Evolutionary conservation across 768 basidiomycete species (phyloP).

Genomic region (Leccinum uliginosum): DNA sequence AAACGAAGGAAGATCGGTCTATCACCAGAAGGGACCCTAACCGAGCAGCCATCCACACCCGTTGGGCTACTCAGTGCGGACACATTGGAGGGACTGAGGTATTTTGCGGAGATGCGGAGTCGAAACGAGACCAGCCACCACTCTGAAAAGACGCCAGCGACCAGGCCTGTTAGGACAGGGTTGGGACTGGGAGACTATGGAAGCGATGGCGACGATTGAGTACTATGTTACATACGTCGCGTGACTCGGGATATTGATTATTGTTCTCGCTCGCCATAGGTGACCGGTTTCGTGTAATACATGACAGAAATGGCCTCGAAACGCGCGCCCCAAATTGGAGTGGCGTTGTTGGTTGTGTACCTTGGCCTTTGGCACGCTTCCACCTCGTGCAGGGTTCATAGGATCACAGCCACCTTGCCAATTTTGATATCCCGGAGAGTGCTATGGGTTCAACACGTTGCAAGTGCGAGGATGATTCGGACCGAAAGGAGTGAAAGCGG

Average conservation of each 20-base stretch:
- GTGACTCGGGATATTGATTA: conserved; percentile 5
- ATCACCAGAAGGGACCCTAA: conserved; percentile 24
- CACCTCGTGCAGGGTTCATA: conserved; percentile 21
- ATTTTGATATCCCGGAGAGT: neutral
- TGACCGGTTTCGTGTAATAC: neutral
- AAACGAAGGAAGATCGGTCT: conserved; percentile 35
- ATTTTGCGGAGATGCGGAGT: conserved; percentile 84
- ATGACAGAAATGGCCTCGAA: neutral
- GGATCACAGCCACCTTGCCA: conserved; percentile 21
- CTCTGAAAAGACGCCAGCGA: conserved; percentile 24
- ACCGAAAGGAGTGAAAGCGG: neutral
- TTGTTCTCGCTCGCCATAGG: neutral
- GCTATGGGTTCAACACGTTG: conserved; percentile 19
- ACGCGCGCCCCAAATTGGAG: neutral
- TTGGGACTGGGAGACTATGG: conserved; percentile 73
- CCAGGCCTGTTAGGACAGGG: conserved; percentile 35
- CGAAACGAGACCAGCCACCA: conserved; percentile 40
- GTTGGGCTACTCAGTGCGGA: conserved; percentile 74
- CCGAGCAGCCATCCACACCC: conserved; percentile 34
- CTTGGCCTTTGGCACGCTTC: conserved; percentile 22
- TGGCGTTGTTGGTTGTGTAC: conserved; percentile 14
- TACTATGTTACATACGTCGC: conserved; percentile 1
- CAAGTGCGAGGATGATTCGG: conserved; percentile 4
- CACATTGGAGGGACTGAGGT: conserved; percentile 85
- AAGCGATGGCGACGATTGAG: conserved; percentile 59